Evolutionary conservation across 78 protist genomes (phyloP).

Genomic region (Polysphondylium violaceum): DNA sequence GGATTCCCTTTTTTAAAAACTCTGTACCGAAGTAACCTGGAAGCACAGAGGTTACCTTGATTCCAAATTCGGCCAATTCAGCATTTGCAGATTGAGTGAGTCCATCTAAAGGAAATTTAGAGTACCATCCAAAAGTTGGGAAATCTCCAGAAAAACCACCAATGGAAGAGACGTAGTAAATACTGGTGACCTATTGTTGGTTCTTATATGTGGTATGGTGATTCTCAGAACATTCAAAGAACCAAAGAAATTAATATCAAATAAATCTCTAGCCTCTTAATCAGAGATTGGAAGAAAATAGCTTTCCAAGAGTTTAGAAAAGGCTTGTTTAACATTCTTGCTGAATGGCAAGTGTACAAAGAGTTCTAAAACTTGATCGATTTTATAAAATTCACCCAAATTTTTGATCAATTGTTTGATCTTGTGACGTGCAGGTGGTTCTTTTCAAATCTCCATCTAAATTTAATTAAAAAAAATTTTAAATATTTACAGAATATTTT

Average conservation of each 20-base stretch:
- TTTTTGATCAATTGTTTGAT: neutral
- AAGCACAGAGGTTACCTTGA: neutral
- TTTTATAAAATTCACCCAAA: neutral
- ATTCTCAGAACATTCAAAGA: conserved; percentile 23
- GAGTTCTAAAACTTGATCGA: neutral
- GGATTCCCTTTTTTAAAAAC: neutral
- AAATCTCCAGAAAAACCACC: conserved; percentile 9
- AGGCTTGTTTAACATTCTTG: neutral
- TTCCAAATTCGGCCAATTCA: conserved; percentile 17
- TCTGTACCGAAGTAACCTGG: conserved; percentile 41
- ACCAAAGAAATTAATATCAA: conserved; percentile 14
- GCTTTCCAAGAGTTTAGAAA: neutral
- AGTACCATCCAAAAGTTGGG: conserved; percentile 3
- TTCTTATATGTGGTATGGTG: conserved; percentile 17
- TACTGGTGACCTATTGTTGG: neutral
- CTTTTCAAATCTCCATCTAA: too few relatives aligned
- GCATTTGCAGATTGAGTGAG: conserved; percentile 13
- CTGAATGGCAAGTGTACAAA: neutral
- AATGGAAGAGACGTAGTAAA: conserved; percentile 22
- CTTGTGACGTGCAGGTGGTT: too few relatives aligned
- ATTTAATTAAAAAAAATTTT: too few relatives aligned
- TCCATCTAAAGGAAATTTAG: conserved; percentile 58
- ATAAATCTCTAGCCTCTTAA: neutral
- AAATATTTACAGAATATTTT: too few relatives aligned
- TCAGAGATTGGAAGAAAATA: conserved; percentile 5